Evolutionary conservation across 1,284 basidiomycete genomes (phyloP).

Genomic region (Cryptococcus deneoformans): DNA sequence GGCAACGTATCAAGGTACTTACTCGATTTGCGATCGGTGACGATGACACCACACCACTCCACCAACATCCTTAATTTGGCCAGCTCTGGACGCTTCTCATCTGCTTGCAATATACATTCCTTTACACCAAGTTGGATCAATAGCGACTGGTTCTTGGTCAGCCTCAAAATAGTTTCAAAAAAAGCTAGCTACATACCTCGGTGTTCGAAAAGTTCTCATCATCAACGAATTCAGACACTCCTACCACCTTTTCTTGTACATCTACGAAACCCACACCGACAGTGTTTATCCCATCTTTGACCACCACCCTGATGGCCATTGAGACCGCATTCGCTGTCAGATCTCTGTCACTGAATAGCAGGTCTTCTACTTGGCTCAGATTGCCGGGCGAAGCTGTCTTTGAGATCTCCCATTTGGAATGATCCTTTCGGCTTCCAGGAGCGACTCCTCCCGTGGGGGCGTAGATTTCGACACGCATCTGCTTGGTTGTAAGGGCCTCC

Average conservation of each 20-base stretch:
- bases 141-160: constrained; percentile 62
- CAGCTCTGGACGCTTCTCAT: constrained; percentile 61
- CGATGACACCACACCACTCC: constrained; percentile 85
- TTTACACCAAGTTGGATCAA: constrained; percentile 96
- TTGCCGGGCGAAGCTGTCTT: constrained; percentile 91
- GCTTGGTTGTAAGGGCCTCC: constrained; percentile 84
- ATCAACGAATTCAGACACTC: constrained; percentile 85
- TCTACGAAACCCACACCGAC: constrained; percentile 59
- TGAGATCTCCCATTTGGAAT: constrained; percentile 66
- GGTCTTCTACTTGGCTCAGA: constrained; percentile 86
- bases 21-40: constrained; percentile 86
- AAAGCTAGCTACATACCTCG: constrained; percentile 59
- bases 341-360: constrained; percentile 83
- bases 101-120: constrained; percentile 67
- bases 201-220: constrained; percentile 96
- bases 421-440: constrained; percentile 59
- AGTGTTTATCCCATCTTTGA: constrained; percentile 53
- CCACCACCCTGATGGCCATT: constrained; percentile 78
- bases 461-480: constrained; percentile 95
- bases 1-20: constrained; percentile 29
- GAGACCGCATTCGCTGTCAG: constrained; percentile 83
- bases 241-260: constrained; percentile 54
- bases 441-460: constrained; percentile 63
- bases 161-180: not conserved
- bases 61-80: constrained; percentile 78